Percentiles rank a stretch among this genome's conserved stretches.
These are phyloP conservation scores for Vittaforma corneae DNA, from an alignment of 371 early-diverging fungal genomes.

Conservation along the genomic window DNA sequence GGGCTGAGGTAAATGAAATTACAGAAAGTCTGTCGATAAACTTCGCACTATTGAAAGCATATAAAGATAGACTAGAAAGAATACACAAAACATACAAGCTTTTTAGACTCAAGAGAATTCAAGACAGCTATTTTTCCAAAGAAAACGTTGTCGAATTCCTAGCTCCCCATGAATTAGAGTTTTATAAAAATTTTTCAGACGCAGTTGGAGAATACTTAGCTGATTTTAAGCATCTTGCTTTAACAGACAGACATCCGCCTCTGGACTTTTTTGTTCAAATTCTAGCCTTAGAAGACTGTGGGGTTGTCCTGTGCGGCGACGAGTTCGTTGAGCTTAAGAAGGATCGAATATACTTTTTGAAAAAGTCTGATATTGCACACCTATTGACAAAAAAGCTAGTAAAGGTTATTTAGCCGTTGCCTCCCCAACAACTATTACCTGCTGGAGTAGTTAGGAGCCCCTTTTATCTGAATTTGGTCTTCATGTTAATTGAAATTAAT, in stretches of 20 bases:
- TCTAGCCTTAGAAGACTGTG: constrained; percentile 43
- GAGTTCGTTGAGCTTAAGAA: constrained; percentile 40
- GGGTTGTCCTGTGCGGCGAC: constrained; percentile 40
- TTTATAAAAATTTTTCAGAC: background rate
- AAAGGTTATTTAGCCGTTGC: constrained; percentile 37
- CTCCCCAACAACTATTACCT: too few species aligned
- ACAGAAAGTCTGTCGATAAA: constrained; percentile 40
- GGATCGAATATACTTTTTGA: constrained; percentile 44
- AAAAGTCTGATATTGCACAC: constrained; percentile 31
- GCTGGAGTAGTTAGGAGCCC: too few species aligned
- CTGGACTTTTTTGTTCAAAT: constrained; percentile 35
- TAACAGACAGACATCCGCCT: constrained; percentile 15
- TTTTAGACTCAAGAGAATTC: constrained; percentile 20
- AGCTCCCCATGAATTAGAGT: constrained; percentile 20
- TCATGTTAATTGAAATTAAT: too few species aligned
- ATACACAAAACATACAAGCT: constrained; percentile 30
- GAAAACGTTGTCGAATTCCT: constrained; percentile 8
- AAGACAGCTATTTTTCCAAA: constrained; percentile 5
- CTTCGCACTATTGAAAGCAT: constrained; percentile 30
- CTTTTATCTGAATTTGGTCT: too few species aligned
- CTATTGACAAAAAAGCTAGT: constrained; percentile 19
- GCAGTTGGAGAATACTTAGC: constrained; percentile 19
- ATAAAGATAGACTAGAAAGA: constrained; percentile 32
- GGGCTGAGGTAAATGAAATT: background rate
- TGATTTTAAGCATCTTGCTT: constrained; percentile 10